Evolutionary conservation across 768 basidiomycete genomes (phyloP).

Genomic region (Erythrobasidium yunnanense): DNA sequence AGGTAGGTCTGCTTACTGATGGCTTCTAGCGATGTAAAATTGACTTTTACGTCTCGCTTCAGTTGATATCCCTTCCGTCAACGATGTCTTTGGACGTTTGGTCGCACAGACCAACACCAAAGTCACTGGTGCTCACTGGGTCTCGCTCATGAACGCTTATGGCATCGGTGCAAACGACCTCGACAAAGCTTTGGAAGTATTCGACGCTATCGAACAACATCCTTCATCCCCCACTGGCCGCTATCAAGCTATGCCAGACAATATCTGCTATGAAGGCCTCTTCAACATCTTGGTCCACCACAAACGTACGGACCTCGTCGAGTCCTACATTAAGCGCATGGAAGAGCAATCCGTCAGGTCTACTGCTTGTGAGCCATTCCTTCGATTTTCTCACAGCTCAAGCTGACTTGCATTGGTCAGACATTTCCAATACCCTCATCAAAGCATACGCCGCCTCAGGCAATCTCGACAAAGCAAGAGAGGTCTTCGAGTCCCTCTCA

Average conservation of each 20-base stretch:
- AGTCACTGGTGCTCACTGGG: slow-evolving; percentile 60
- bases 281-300: slow-evolving; percentile 73
- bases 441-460: slow-evolving; percentile 60
- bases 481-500: slow-evolving; percentile 64
- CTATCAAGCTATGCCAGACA: slow-evolving; percentile 52
- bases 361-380: slow-evolving; percentile 2
- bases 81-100: slow-evolving; percentile 57
- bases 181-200: slow-evolving; percentile 61
- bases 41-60: slow-evolving; percentile 39
- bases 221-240: slow-evolving; percentile 45
- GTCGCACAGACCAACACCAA: slow-evolving; percentile 46
- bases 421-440: slow-evolving; percentile 44
- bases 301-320: slow-evolving; percentile 66
- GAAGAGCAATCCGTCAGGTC: slow-evolving; percentile 48
- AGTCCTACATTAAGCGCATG: slow-evolving; percentile 57
- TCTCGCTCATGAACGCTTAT: slow-evolving; percentile 75
- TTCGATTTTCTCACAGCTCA: background rate
- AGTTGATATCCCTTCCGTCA: slow-evolving; percentile 60
- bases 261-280: slow-evolving; percentile 77
- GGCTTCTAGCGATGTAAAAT: background rate
- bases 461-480: slow-evolving; percentile 59
- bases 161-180: slow-evolving; percentile 71
- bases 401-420: background rate
- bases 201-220: slow-evolving; percentile 59
- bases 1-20: background rate